Evolutionary conservation across 176 grass and related monocot species (phyloP).

Genomic region (Sorghum bicolor): DNA sequence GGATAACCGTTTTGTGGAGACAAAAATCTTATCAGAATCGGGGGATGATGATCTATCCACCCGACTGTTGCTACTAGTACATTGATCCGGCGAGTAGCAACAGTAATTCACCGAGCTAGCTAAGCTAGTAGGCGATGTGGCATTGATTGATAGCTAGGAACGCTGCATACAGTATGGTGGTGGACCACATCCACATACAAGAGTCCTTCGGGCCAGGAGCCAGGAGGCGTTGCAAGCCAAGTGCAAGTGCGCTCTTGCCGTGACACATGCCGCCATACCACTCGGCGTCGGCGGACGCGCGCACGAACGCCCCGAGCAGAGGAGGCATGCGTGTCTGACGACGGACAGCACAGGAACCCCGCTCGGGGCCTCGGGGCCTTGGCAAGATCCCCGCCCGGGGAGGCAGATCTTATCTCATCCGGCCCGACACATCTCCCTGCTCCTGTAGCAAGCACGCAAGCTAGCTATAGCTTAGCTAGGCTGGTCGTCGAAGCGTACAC

Average conservation of each 20-base stretch:
- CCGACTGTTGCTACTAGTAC: background rate
- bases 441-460: background rate
- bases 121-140: background rate
- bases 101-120: background rate
- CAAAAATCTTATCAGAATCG: background rate
- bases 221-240: background rate
- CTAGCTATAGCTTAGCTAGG: too few species aligned
- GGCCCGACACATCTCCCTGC: background rate
- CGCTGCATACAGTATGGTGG: too few species aligned
- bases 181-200: background rate
- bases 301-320: background rate
- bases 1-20: background rate
- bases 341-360: background rate
- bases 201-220: background rate
- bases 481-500: background rate
- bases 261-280: constrained; percentile 22
- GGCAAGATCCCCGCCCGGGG: background rate
- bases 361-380: background rate
- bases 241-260: background rate
- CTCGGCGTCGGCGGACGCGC: background rate
- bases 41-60: background rate
- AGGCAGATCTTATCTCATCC: constrained; percentile 24
- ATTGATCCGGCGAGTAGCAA: background rate
- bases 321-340: background rate
- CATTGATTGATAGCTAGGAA: background rate